These are phyloP conservation scores for Hyphopichia pseudoburtonii DNA, from an alignment of 1,139 yeast genomes.

Conservation along the genomic window DNA sequence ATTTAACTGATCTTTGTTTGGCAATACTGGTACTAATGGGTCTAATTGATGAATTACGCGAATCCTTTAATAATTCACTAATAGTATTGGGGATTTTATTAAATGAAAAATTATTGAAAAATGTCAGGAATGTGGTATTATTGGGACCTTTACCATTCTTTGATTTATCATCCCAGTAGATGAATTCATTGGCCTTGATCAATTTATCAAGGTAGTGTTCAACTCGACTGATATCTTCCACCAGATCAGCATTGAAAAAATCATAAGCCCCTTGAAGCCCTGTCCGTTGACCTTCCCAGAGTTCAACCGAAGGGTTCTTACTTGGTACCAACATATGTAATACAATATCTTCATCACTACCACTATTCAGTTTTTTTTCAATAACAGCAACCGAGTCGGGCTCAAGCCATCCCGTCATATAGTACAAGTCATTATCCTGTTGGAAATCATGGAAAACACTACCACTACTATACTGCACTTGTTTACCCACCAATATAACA, in stretches of 20 bases:
- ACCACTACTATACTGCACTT: constrained; percentile 78
- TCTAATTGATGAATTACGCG: constrained; percentile 33
- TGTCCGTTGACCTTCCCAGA: constrained; percentile 94
- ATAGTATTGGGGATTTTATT: constrained; percentile 16
- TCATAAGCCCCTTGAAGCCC: constrained; percentile 83
- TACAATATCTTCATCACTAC: constrained; percentile 50
- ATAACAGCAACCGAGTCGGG: constrained; percentile 80
- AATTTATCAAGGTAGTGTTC: constrained; percentile 45
- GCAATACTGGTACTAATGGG: constrained; percentile 53
- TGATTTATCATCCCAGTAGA: constrained; percentile 48
- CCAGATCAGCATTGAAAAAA: constrained; percentile 83
- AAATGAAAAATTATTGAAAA: constrained; percentile 11
- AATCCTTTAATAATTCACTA: constrained; percentile 17
- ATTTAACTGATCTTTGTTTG: constrained; percentile 65
- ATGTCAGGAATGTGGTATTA: constrained; percentile 12
- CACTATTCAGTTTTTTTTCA: constrained; percentile 54
- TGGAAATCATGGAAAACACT: constrained; percentile 90
- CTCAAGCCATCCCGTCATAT: constrained; percentile 90
- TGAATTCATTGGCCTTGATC: constrained; percentile 43
- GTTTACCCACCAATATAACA: constrained; percentile 73
- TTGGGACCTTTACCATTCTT: constrained; percentile 5
- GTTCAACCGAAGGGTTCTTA: constrained; percentile 71
- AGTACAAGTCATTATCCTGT: constrained; percentile 85
- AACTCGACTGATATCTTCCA: constrained; percentile 50
- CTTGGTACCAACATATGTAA: constrained; percentile 87